Base-by-base conservation (phyloP, 352 stramenopile species). In the Plasmopara viticola region DNA sequence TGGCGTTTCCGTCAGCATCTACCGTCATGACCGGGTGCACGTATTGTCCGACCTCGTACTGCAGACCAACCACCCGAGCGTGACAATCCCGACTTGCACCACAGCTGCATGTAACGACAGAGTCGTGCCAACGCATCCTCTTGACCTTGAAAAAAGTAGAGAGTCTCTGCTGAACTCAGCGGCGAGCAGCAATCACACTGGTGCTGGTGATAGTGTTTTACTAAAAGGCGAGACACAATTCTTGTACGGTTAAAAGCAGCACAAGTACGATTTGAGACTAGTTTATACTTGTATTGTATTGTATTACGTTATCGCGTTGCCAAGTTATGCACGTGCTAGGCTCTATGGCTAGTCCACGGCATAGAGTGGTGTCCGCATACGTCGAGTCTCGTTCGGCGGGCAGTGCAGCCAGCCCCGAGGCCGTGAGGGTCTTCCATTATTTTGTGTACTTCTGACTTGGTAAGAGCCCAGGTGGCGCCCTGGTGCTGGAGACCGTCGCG, bases 31-130 rank as follows among this genome's bases (percentile, higher is more conserved):
- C 33, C 77, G 66, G 29, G 58, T 78, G 15, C 74, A 86, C 20
- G 62, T 87, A 15, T 44, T 84, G 42, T 80, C 77, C 13, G 77
- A 87, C 41, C 44, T 87, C 37, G 58, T 87, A 13, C 66, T 82
- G n/a, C 60, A 79, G 56, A 76, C 62, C 31, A 75, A 73, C 28
- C 71, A 76, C 43, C 62, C 70, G 7, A 75, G 51, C 42, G 61
- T 50, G 30, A 60, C 35, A 4, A 48, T 71, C 41, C 62, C 58
- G 25, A 62, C 46, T 20, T 73, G 58, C 50, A 60, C 62, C 7
- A 63, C 60, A 38, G 44, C 41, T 50, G 13, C 51, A 44, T 58
- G 42, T 14, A 55, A 55, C 15, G 15, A 30, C 31, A 52, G 58
- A 18, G 37, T 44, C 20, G 34, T 59, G 46, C 25, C 43, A 10